Evolutionary conservation across 2,329 filamentous ascomycete genomes (phyloP).

Genomic region (Claviceps arundinis): DNA sequence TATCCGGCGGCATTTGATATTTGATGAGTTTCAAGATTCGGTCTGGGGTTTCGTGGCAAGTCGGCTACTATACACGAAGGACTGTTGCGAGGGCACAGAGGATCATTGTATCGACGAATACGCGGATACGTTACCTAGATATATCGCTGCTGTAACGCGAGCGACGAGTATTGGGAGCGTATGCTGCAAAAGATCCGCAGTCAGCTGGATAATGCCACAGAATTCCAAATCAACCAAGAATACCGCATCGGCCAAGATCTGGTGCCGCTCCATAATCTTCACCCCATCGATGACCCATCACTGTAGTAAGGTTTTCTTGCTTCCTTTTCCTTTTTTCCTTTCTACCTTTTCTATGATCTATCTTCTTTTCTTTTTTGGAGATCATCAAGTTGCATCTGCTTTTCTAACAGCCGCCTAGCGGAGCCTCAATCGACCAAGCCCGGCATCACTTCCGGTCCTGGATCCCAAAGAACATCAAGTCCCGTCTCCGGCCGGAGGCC

Average conservation of each 20-base stretch:
- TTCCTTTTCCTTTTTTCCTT: too few relatives aligned
- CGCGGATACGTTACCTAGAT: too few relatives aligned
- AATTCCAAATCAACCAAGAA: too few relatives aligned
- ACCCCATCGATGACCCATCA: neutral
- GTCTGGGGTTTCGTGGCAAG: neutral
- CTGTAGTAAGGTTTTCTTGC: neutral
- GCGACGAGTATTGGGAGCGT: too few relatives aligned
- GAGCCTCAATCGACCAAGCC: slow-evolving; percentile 1
- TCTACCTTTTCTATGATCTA: too few relatives aligned
- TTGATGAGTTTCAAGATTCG: neutral
- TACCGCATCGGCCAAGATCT: too few relatives aligned
- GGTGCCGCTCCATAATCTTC: neutral
- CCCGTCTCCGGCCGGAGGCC: neutral
- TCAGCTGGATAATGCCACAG: too few relatives aligned
- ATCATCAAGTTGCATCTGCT: neutral
- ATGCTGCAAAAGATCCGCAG: neutral
- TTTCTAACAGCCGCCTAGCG: neutral
- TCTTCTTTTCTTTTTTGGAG: neutral
- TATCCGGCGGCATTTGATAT: neutral
- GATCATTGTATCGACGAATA: neutral
- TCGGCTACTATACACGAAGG: neutral
- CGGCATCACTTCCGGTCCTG: slow-evolving; percentile 1
- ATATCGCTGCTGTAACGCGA: neutral
- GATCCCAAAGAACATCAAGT: neutral
- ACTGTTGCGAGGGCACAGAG: neutral